These are phyloP conservation scores for Penicillium brevicompactum DNA, from an alignment of 2,329 filamentous ascomycete genomes.

Conservation along the genomic window DNA sequence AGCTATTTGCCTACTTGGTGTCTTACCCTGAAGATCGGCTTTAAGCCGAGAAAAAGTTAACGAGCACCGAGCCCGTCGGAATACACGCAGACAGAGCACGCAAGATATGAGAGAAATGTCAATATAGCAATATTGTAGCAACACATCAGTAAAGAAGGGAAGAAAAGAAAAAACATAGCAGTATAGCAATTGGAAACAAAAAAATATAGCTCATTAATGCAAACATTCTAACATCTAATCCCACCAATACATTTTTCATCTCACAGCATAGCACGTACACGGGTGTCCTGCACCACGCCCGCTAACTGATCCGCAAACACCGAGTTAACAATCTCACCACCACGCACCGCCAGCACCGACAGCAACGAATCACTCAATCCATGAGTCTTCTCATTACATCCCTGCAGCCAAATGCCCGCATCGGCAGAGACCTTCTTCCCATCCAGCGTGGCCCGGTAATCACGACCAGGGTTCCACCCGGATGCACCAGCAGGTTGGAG, in stretches of 20 bases:
- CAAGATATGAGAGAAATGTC: not conserved
- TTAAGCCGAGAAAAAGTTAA: not conserved
- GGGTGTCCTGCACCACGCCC: constrained; percentile 35
- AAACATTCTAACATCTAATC: not conserved
- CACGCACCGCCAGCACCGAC: constrained; percentile 73
- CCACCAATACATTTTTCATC: not conserved
- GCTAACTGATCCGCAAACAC: constrained; percentile 61
- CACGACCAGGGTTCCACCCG: constrained; percentile 69
- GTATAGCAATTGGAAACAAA: not conserved
- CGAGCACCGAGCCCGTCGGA: too few species aligned
- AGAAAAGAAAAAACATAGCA: not conserved
- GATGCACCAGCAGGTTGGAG: constrained; percentile 63
- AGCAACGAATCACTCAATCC: constrained; percentile 82
- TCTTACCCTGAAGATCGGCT: not conserved
- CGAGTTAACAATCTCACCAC: constrained; percentile 75
- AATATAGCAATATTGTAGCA: not conserved
- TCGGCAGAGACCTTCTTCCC: constrained; percentile 67
- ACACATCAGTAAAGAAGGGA: not conserved
- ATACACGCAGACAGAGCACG: too few species aligned
- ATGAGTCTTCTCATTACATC: constrained; percentile 90
- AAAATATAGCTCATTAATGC: constrained; percentile 5
- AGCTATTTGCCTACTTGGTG: not conserved
- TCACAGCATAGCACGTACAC: constrained; percentile 37
- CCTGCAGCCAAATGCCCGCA: constrained; percentile 88
- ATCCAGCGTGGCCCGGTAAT: constrained; percentile 77